phyloP scores from a whole-genome alignment of 2,329 filamentous ascomycete species.

The Arthroderma sp. region DNA sequence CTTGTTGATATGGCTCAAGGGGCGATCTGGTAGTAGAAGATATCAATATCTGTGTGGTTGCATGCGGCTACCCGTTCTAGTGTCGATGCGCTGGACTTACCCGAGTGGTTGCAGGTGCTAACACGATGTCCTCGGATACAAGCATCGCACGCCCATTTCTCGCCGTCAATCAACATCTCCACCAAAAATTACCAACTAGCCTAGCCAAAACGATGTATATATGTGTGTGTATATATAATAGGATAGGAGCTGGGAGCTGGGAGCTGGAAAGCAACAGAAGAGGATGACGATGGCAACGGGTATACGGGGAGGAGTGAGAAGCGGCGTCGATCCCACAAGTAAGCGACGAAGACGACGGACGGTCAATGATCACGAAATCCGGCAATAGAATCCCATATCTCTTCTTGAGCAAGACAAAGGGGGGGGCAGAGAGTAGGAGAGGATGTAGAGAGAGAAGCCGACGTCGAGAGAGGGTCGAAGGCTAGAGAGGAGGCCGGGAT shows the following conservation, averaged over 20 bases:
- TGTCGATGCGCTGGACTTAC: constrained; percentile 45
- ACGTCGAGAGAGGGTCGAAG: background rate
- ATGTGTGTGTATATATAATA: too few relatives aligned
- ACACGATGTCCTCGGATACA: constrained; percentile 97
- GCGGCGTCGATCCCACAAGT: background rate
- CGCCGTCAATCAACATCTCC: constrained; percentile 17
- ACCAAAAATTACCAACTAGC: background rate
- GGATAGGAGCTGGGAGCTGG: background rate
- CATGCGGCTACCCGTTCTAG: background rate
- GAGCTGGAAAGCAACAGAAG: background rate
- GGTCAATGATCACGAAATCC: background rate
- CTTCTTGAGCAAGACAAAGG: background rate
- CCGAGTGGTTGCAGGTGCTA: constrained; percentile 92
- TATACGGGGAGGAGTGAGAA: background rate
- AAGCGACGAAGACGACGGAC: background rate
- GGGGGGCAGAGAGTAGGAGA: background rate
- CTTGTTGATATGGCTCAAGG: constrained; percentile 88
- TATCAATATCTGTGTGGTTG: constrained; percentile 11
- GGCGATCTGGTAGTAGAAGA: constrained; percentile 53
- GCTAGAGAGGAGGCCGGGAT: background rate
- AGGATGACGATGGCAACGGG: background rate
- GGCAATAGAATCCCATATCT: background rate
- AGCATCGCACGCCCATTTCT: constrained; percentile 47
- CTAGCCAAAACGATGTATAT: too few relatives aligned
- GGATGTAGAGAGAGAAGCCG: too few relatives aligned